A percentile compares a stretch with the other conserved stretches of the same genome.
Evolutionary conservation across 805 yeast genomes (phyloP).

Genomic region (Myxozyma vanderwaltii): DNA sequence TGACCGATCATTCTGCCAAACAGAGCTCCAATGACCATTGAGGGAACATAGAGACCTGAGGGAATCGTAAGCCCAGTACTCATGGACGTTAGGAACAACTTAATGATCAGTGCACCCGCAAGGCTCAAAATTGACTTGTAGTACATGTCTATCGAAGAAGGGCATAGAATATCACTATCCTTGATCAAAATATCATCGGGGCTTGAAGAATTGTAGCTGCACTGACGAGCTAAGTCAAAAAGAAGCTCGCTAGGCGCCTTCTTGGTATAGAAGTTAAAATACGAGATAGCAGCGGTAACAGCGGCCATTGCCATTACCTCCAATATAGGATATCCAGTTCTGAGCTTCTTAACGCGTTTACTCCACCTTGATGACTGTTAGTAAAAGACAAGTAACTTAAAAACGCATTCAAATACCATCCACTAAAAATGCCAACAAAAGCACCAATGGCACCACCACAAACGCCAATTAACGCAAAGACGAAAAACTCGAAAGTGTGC

Average conservation of each 20-base stretch:
- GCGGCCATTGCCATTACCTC: conserved; percentile 52
- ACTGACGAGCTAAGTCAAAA: conserved; percentile 54
- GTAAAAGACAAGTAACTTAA: background rate
- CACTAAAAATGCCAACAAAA: conserved; percentile 49
- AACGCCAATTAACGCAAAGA: conserved; percentile 52
- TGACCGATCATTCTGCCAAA: conserved; percentile 57
- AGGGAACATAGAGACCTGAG: conserved; percentile 63
- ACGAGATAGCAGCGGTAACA: conserved; percentile 52
- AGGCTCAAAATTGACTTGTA: conserved; percentile 38
- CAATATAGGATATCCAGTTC: conserved; percentile 46
- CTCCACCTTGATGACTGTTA: conserved; percentile 43
- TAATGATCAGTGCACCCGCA: conserved; percentile 49
- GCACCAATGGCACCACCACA: conserved; percentile 61
- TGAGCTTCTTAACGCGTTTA: conserved; percentile 42
- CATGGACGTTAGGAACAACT: conserved; percentile 51
- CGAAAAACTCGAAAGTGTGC: conserved; percentile 52
- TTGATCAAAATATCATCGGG: background rate
- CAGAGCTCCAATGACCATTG: conserved; percentile 64
- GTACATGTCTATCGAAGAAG: conserved; percentile 17
- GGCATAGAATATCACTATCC: conserved; percentile 20
- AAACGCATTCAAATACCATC: conserved; percentile 39
- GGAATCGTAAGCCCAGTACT: conserved; percentile 63
- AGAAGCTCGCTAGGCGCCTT: conserved; percentile 55
- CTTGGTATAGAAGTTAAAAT: conserved; percentile 53
- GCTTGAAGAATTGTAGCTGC: conserved; percentile 35